phyloP scores from a whole-genome alignment of 140 eudicot species.

The Ambrosia hybrid region DNA sequence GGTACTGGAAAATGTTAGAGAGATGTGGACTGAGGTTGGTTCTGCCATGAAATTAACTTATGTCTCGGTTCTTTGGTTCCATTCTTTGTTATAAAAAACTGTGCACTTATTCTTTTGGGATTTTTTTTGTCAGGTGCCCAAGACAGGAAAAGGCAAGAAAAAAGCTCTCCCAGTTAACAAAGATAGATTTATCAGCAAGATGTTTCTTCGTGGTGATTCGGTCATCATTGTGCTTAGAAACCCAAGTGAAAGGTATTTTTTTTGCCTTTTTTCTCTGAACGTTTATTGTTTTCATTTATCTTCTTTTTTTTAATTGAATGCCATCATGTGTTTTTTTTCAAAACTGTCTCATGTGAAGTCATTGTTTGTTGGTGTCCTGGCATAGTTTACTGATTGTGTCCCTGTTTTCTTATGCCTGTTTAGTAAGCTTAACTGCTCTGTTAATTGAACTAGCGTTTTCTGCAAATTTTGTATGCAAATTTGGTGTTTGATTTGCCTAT shows the following conservation, averaged over 20 bases:
- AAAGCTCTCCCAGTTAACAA: slow-evolving; percentile 90
- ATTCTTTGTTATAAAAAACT: background rate
- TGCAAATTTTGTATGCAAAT: background rate
- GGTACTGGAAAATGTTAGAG: slow-evolving; percentile 92
- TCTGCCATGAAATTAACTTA: background rate
- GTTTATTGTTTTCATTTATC: background rate
- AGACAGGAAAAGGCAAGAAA: slow-evolving; percentile 98
- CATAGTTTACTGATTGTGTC: slow-evolving; percentile 7
- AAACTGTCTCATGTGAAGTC: background rate
- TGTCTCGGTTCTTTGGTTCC: background rate
- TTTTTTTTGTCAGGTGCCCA: slow-evolving; percentile 59
- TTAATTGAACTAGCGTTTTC: no score
- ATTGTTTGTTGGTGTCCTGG: background rate
- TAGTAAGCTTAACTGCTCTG: background rate
- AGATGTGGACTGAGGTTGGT: slow-evolving; percentile 97
- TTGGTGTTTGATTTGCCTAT: no score
- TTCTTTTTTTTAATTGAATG: background rate
- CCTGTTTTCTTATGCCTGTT: background rate
- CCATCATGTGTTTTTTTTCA: slow-evolving; percentile 7
- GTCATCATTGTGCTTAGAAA: slow-evolving; percentile 90
- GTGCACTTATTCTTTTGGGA: background rate
- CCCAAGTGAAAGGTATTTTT: slow-evolving; percentile 62
- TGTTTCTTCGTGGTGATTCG: slow-evolving; percentile 96
- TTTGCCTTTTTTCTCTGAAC: background rate
- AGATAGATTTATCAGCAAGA: slow-evolving; percentile 93